These are phyloP conservation scores for Nepenthes mirabilis DNA, from an alignment of 148 eudicot species.

Conservation along the genomic window DNA sequence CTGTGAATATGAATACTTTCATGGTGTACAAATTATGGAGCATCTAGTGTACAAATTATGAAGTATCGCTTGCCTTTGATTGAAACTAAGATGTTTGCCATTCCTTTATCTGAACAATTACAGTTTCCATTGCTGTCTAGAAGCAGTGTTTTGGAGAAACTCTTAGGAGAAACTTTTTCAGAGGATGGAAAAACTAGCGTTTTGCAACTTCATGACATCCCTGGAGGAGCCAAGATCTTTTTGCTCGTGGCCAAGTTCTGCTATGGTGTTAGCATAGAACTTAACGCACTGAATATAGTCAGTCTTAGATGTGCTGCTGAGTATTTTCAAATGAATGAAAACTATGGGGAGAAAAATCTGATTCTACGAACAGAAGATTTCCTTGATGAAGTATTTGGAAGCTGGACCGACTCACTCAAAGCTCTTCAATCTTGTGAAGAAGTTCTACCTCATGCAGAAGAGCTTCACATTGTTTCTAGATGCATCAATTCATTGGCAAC, in stretches of 20 bases:
- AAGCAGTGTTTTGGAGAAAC: slow-evolving; percentile 25
- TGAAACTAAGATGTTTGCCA: too few species aligned
- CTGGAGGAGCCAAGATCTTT: slow-evolving; percentile 39
- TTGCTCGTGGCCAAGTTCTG: slow-evolving; percentile 40
- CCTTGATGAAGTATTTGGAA: slow-evolving; percentile 20
- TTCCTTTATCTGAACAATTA: background rate
- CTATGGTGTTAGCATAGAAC: slow-evolving; percentile 30
- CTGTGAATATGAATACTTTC: background rate
- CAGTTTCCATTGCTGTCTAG: slow-evolving; percentile 42
- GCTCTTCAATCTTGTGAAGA: slow-evolving; percentile 31
- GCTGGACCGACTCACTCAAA: slow-evolving; percentile 27
- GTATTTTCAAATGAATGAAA: slow-evolving; percentile 37
- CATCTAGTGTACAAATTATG: background rate
- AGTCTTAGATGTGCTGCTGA: slow-evolving; percentile 39
- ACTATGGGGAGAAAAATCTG: slow-evolving; percentile 33
- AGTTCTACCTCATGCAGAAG: slow-evolving; percentile 24
- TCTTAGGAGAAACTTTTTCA: slow-evolving; percentile 18
- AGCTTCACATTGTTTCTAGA: slow-evolving; percentile 30
- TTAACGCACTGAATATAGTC: slow-evolving; percentile 26
- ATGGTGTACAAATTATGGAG: background rate
- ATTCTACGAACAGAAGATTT: slow-evolving; percentile 24
- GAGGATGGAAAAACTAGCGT: slow-evolving; percentile 15
- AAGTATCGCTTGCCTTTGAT: background rate
- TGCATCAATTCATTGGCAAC: slow-evolving; percentile 28
- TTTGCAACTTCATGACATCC: slow-evolving; percentile 25